Evolutionary conservation across 345 rosid genomes (phyloP), one percentile per base, ranked within the genome.

Genomic region (Pistacia integerrima): DNA sequence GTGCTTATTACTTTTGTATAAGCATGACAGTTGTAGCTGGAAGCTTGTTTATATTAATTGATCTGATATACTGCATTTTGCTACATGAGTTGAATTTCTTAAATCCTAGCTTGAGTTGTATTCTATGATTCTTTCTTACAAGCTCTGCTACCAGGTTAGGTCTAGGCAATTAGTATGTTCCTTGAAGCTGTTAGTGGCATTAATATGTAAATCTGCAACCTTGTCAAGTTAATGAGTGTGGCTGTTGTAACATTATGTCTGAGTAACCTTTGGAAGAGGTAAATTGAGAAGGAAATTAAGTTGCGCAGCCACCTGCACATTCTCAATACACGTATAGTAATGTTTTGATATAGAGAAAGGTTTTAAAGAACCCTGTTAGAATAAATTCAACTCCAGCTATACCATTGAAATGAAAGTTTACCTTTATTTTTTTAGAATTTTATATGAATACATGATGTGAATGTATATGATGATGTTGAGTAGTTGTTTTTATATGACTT

Each of bases 101-200:
- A 9, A 33, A 30, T 69, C 28, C 66, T 72, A 22, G 66, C 66
- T 41, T 59, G 36, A 36, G 64, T 49, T 68, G 17, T 36, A 70
- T 11, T 36, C 11, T 8, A 20, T 22, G 54, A 35, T 22, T 25
- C 16, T 20, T 72, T 72, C 64, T 38, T 56, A 18, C 16, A 72
- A 72, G 66, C 38, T 57, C 38, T 38, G 65, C 28, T 59, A 14
- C 35, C n/a, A 25, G 20, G 51, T 20, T 41, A 58, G 51, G 14
- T 38, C 12, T 16, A 13, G 64, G 22, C 20, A 38, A 69, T 69
- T 20, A 69, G 22, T 30, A 25, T 52, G 30, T 16, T 20, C 36
- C 20, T 28, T 10, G 38, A 69, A 30, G 60, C 20, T 49, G 57
- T 69, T 30, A 5, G 28, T 56, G 17, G 10, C 65, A 41, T 16